phyloP scores from a whole-genome alignment of 352 stramenopile genomes.

The Globisporangium alternatum region DNA sequence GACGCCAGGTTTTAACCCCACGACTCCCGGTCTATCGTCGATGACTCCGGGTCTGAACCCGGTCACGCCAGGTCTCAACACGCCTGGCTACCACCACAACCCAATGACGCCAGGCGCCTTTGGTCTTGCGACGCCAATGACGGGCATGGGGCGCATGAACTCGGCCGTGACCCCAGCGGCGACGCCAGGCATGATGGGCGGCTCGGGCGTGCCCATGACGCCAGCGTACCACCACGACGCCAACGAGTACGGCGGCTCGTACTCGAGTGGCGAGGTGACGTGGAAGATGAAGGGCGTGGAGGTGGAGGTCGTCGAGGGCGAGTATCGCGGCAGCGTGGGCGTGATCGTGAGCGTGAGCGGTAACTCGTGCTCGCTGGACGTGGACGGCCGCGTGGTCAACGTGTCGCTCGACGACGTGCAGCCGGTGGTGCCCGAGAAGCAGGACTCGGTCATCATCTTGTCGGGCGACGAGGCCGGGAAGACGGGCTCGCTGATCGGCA shows the following conservation, averaged over 20 bases:
- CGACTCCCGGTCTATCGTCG: constrained; percentile 68
- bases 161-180: constrained; percentile 61
- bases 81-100: constrained; percentile 82
- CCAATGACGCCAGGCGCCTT: constrained; percentile 86
- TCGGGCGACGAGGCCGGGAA: constrained; percentile 83
- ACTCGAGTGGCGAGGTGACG: constrained; percentile 59
- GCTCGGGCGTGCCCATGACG: constrained; percentile 69
- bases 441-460: constrained; percentile 86
- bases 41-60: constrained; percentile 83
- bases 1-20: constrained; percentile 87
- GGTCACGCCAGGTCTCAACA: constrained; percentile 79
- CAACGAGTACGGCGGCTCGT: constrained; percentile 39
- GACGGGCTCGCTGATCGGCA: constrained; percentile 83
- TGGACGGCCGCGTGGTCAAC: constrained; percentile 67
- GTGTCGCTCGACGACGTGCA: constrained; percentile 68
- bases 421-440: constrained; percentile 80
- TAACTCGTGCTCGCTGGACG: constrained; percentile 75
- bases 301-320: constrained; percentile 67
- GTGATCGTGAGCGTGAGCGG: constrained; percentile 73
- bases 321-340: constrained; percentile 65
- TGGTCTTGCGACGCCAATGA: constrained; percentile 62
- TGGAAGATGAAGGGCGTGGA: constrained; percentile 90
- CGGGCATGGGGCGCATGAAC: constrained; percentile 56
- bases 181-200: constrained; percentile 71
- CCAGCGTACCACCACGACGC: constrained; percentile 60